Conservation (phyloP, 768 basidiomycete species). For the Tulasnella calospora region DNA sequence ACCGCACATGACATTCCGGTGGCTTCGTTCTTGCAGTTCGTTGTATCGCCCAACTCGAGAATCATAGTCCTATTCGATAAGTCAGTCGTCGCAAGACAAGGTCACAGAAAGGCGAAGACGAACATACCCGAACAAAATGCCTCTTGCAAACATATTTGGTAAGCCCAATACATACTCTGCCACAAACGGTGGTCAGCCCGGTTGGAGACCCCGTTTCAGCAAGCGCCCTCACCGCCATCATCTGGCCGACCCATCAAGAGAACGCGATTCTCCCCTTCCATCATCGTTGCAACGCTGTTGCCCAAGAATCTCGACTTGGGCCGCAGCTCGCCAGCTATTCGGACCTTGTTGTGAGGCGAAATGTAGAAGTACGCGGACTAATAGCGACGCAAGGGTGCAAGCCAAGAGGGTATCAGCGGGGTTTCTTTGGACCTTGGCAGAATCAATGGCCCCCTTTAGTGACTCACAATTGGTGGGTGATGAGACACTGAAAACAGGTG, state of each 20-base stretch:
- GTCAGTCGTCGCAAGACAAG: neutral
- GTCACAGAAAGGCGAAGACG: constrained; percentile 56
- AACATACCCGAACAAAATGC: constrained; percentile 38
- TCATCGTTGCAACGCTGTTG: constrained; percentile 90
- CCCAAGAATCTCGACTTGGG: constrained; percentile 96
- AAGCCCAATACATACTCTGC: constrained; percentile 83
- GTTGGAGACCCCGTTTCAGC: neutral
- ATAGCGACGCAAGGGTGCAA: neutral
- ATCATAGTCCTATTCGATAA: constrained; percentile 65
- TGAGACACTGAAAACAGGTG: constrained; percentile 92
- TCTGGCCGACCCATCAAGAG: constrained; percentile 74
- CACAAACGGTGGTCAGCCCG: constrained; percentile 27
- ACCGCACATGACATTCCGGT: constrained; percentile 71
- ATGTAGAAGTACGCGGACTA: constrained; percentile 89
- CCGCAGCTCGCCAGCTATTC: constrained; percentile 85
- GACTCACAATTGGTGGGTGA: constrained; percentile 67
- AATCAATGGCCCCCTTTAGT: neutral
- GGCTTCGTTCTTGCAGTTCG: constrained; percentile 76
- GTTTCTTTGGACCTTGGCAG: neutral
- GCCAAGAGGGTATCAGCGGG: neutral
- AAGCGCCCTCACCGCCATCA: constrained; percentile 65
- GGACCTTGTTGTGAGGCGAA: constrained; percentile 81
- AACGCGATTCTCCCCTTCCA: constrained; percentile 95
- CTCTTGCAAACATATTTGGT: constrained; percentile 96
- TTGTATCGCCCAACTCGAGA: constrained; percentile 87